Base-by-base conservation (phyloP, 352 stramenopile species). In the Globisporangium ultimum region DNA sequence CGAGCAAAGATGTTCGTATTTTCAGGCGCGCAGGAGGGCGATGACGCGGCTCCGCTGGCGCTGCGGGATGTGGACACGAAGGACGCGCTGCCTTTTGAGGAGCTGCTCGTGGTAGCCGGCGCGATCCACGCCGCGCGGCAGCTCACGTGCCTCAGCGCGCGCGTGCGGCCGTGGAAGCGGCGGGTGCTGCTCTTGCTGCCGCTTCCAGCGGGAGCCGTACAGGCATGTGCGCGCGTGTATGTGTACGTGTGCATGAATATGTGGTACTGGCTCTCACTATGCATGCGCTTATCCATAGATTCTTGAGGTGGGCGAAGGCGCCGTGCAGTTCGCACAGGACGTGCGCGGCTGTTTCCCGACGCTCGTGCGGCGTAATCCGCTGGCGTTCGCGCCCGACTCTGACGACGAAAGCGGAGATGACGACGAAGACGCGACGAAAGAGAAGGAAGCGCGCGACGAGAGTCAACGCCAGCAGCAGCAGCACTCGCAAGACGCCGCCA, bases 271-370 rank as follows among this genome's bases (percentile, higher is more conserved):
- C 15, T 17, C 7, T 17, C 17, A 6, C 4, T 48, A 20, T 36
- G 4, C 10, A 28, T 28, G 24, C 18, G 17, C 6, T 49, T 17
- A 5, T 43, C 34, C 24, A n/a, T 60, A 89, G 59, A 63, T 89
- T 22, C 53, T 92, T 18, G 80, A 89, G 48, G 67, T 84, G 18
- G 83, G 83, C 22, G 80, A 89, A 58, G 52, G 70, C 40, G 78
- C 80, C 1, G 75, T 74, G 24, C 65, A 74, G 5, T 80, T 92
- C 21, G 56, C 83, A 8, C 69, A 75, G 21, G 74, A 81, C 36
- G 67, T 87, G 36, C 67, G 71, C 50, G 67, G 68, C 17, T 90
- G 80, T 50, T 92, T 92, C 59, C 83, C 83, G 3, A 87, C 67
- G 36, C 60, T 92, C 15, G 75, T 90, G 61, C 72, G 75, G 28